Evolutionary conservation across 2,329 filamentous ascomycete species (phyloP).

Genomic region (Myriosclerotinia duriaeana): DNA sequence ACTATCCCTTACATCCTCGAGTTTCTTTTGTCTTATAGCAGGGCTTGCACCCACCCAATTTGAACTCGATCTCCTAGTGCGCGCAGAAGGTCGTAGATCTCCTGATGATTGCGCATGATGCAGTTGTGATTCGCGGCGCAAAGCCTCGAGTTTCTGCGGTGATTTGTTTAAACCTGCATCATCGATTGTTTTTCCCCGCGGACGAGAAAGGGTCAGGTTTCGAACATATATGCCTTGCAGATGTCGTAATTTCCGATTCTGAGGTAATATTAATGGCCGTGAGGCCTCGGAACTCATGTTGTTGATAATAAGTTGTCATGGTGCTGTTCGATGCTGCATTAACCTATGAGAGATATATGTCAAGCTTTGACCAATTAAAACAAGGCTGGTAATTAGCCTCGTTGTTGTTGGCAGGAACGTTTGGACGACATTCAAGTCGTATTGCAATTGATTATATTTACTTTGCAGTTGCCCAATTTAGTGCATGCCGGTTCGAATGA

Average conservation of each 20-base stretch:
- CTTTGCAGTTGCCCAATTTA: too few species aligned
- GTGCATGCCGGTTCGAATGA: too few species aligned
- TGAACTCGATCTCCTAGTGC: slow-evolving; percentile 57
- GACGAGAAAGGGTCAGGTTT: slow-evolving; percentile 70
- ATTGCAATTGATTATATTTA: too few species aligned
- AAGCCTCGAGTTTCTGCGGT: slow-evolving; percentile 59
- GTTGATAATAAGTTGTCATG: slow-evolving; percentile 24
- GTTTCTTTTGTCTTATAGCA: slow-evolving; percentile 64
- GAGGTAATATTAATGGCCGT: slow-evolving; percentile 54
- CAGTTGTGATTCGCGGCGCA: slow-evolving; percentile 51
- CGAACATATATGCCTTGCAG: slow-evolving; percentile 83
- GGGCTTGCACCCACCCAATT: slow-evolving; percentile 63
- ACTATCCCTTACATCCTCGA: slow-evolving; percentile 70
- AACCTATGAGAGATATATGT: background rate
- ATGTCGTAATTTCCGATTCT: slow-evolving; percentile 88
- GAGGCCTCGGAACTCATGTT: slow-evolving; percentile 39
- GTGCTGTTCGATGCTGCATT: background rate
- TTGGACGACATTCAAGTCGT: too few species aligned
- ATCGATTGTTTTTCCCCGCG: slow-evolving; percentile 64
- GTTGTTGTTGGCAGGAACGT: background rate
- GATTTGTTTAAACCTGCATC: slow-evolving; percentile 68
- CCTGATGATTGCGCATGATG: slow-evolving; percentile 58
- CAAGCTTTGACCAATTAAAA: slow-evolving; percentile 3
- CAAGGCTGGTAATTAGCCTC: slow-evolving; percentile 8
- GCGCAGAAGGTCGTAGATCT: slow-evolving; percentile 45